These are phyloP conservation scores for Pythium monospermum DNA, from an alignment of 352 stramenopile genomes.

Conservation along the genomic window DNA sequence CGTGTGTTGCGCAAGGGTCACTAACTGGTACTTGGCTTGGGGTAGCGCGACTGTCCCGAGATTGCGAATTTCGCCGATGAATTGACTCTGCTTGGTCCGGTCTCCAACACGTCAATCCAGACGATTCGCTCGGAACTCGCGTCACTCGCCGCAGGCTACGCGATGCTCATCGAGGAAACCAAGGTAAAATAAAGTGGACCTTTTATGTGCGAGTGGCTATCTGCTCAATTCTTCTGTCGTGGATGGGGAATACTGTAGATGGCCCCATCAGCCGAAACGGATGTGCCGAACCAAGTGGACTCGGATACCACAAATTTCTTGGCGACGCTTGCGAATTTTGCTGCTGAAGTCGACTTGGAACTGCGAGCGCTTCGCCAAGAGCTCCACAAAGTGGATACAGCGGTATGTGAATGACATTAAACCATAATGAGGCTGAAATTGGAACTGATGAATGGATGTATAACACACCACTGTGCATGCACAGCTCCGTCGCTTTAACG, in stretches of 20 bases:
- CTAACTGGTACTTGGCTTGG: neutral
- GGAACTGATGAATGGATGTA: neutral
- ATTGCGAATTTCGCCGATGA: neutral
- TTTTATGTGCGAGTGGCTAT: neutral
- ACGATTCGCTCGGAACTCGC: neutral
- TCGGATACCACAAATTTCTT: neutral
- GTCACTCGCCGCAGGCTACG: neutral
- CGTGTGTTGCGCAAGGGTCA: neutral
- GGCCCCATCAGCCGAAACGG: no score
- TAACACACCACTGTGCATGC: neutral
- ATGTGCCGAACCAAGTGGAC: no score
- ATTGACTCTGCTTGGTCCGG: neutral
- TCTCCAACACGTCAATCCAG: neutral
- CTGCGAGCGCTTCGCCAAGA: neutral
- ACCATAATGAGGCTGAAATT: neutral
- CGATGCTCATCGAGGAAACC: neutral
- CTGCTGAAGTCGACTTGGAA: slow-evolving; percentile 1
- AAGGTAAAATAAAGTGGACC: neutral
- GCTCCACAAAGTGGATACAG: neutral
- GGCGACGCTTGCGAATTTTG: neutral
- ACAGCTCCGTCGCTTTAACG: slow-evolving; percentile 1
- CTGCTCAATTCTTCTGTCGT: no score
- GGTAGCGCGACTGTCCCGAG: neutral
- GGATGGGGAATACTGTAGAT: no score
- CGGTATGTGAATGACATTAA: neutral